Base-by-base conservation (phyloP, 1,284 basidiomycete species). In the Apiotrichum gamsii region DNA sequence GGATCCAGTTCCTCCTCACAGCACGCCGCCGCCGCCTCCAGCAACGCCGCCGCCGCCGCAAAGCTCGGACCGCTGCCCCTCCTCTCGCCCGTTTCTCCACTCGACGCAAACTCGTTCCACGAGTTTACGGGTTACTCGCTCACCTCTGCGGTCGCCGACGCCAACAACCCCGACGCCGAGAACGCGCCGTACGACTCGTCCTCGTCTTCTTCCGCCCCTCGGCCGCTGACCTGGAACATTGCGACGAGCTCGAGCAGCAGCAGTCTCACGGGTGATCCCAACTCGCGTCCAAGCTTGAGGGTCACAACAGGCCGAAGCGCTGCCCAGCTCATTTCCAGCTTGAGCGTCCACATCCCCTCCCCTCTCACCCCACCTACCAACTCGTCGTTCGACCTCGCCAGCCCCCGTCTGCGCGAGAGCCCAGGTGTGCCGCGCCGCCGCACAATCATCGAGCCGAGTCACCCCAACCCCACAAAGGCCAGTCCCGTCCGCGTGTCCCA, bases 391-490 rank as follows among this genome's bases (percentile, higher is more conserved):
- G 57, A 47, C 29, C 45, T 47, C 30, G 39, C 43, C 23, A 49
- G 51, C 8, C 54, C 60, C 10, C 50, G 62, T 13, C 52, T 67
- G 5, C 52, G 54, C 28, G 51, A 61, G 16, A 59, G 63, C 1
- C 58, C 66, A 1, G 56, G 56, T 15, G 46, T 70, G 10, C 60
- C 65, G 3, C 49, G 64, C 23, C 51, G 63, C n/a, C 51, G 61
- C 18, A 68, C 65, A 1, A 51, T 70, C 28, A 47, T 69, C 36
- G 54, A 64, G 33, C 44, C 46, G 16, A 35, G 28, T 42, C 13
- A 28, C 21, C 11, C 31, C 16, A 23, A 25, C 11, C 13, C 13
- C 15, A 8, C 39, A 15, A 36, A 24, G 24, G 29, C 8, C 32
- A 43, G 30, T 9, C 32, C 24, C 21, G 36, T 44, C 9, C 33